phyloP scores from a whole-genome alignment of 2,329 filamentous ascomycete genomes.

The Beauveria pseudobassiana region DNA sequence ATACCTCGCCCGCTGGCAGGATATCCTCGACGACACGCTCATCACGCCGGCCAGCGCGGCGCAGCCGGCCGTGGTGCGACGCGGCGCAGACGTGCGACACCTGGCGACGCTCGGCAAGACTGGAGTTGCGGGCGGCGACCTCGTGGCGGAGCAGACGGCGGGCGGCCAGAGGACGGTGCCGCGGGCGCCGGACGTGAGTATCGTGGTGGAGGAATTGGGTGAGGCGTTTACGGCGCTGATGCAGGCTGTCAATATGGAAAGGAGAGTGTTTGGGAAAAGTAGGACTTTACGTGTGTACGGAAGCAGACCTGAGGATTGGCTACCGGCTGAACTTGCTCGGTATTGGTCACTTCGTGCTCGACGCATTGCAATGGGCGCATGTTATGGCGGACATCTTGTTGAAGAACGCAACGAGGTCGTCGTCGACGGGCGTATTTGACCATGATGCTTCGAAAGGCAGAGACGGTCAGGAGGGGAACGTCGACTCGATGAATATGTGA shows the following conservation, averaged over 20 bases:
- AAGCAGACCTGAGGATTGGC: too few species aligned
- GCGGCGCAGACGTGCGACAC: slow-evolving; percentile 44
- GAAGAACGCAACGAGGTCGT: too few species aligned
- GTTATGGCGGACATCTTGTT: too few species aligned
- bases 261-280: slow-evolving; percentile 3
- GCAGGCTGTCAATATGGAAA: slow-evolving; percentile 9
- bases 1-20: slow-evolving; percentile 66
- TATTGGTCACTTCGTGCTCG: too few species aligned
- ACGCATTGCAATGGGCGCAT: too few species aligned
- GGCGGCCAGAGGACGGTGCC: slow-evolving; percentile 20
- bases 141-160: slow-evolving; percentile 19
- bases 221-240: slow-evolving; percentile 5
- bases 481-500: too few species aligned
- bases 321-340: too few species aligned
- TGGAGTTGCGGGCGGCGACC: slow-evolving; percentile 23
- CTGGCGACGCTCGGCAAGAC: slow-evolving; percentile 36
- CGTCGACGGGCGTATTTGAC: too few species aligned
- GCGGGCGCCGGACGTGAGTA: slow-evolving; percentile 33
- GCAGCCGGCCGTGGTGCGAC: slow-evolving; percentile 40
- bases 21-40: slow-evolving; percentile 59
- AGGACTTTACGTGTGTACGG: neutral
- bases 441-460: too few species aligned
- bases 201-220: slow-evolving; percentile 32
- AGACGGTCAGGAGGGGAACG: too few species aligned
- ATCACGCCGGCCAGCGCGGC: slow-evolving; percentile 52